Percentiles rank a stretch among this genome's conserved stretches.
Conservation (phyloP, 2,329 filamentous ascomycete species). For the Phialemonium atrogriseum region DNA sequence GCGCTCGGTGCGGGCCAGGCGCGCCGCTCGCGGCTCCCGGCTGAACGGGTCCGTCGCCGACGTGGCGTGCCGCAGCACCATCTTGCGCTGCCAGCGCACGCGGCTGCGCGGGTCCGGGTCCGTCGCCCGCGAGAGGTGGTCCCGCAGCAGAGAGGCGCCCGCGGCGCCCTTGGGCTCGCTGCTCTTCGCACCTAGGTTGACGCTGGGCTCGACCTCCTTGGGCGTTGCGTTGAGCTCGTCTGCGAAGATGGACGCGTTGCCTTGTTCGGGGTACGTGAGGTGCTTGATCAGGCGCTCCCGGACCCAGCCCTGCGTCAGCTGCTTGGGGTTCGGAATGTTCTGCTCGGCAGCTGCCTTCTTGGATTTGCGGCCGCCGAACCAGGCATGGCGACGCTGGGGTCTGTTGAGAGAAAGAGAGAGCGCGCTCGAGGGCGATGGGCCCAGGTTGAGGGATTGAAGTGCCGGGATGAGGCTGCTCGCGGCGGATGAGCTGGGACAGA, state of each 20-base stretch:
- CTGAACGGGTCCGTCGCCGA: constrained; percentile 55
- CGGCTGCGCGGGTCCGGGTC: constrained; percentile 70
- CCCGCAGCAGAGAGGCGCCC: constrained; percentile 28
- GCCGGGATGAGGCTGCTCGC: constrained; percentile 10
- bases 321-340: too few species aligned
- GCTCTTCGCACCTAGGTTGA: constrained; percentile 7
- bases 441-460: constrained; percentile 14
- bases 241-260: constrained; percentile 54
- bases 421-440: constrained; percentile 2
- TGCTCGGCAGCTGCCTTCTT: too few species aligned
- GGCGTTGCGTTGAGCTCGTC: constrained; percentile 35
- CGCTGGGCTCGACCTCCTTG: not conserved
- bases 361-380: constrained; percentile 22
- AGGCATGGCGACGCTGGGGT: constrained; percentile 23
- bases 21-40: constrained; percentile 47
- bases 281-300: too few species aligned
- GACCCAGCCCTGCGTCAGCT: too few species aligned
- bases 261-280: constrained; percentile 33
- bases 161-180: constrained; percentile 24
- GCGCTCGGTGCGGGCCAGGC: constrained; percentile 57
- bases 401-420: constrained; percentile 16
- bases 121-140: constrained; percentile 52
- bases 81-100: constrained; percentile 71
- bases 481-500: constrained; percentile 7
- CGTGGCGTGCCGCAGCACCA: constrained; percentile 69